phyloP scores from a whole-genome alignment of 2,329 filamentous ascomycete genomes.

The Domatiomyces globalis region DNA sequence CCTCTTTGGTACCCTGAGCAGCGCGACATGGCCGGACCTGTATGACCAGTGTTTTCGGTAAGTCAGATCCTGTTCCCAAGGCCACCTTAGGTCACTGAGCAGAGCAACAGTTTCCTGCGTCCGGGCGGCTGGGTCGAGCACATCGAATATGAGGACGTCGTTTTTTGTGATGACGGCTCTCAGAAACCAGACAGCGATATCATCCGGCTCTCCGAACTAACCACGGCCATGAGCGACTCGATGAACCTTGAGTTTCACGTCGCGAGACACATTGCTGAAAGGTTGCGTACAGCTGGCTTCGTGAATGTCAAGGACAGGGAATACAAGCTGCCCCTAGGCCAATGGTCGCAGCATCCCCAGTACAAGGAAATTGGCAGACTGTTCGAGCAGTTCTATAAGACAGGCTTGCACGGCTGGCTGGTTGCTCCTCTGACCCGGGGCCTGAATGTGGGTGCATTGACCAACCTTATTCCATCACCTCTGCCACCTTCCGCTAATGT shows the following conservation, averaged over 20 bases:
- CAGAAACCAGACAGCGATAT: constrained; percentile 14
- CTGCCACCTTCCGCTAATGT: not conserved
- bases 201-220: constrained; percentile 11
- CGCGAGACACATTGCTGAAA: constrained; percentile 18
- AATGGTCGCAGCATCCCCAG: constrained; percentile 26
- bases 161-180: constrained; percentile 17
- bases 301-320: constrained; percentile 30
- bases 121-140: constrained; percentile 27
- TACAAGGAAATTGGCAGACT: constrained; percentile 27
- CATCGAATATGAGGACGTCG: constrained; percentile 17
- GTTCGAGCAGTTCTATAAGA: constrained; percentile 19
- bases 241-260: constrained; percentile 19
- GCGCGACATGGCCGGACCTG: constrained; percentile 21
- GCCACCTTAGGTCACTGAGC: not conserved
- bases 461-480: not conserved
- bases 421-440: constrained; percentile 17
- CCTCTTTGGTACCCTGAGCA: constrained; percentile 23
- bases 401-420: constrained; percentile 20
- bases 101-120: constrained; percentile 20
- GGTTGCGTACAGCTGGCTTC: constrained; percentile 28
- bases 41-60: constrained; percentile 25
- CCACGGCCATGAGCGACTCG: constrained; percentile 9
- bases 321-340: constrained; percentile 30
- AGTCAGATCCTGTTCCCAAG: constrained; percentile 1
- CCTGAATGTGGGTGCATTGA: constrained; percentile 16